phyloP scores from a whole-genome alignment of 1,139 yeast genomes.

The Blastobotrys illinoisensis region DNA sequence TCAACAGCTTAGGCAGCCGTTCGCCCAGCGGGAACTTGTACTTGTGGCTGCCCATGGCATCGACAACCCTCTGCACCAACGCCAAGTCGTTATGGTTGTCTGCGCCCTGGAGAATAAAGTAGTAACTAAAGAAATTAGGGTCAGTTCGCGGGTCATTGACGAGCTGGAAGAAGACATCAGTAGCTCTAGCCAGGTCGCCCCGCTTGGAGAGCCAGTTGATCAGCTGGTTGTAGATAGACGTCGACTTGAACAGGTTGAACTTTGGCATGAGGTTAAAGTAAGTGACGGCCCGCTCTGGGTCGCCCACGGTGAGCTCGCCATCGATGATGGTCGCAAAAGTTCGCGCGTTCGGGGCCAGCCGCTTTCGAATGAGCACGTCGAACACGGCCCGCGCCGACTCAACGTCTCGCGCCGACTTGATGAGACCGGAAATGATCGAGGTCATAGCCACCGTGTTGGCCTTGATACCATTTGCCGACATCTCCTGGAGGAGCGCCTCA shows the following conservation, averaged over 20 bases:
- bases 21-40: constrained; percentile 14
- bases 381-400: constrained; percentile 51
- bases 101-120: constrained; percentile 48
- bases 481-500: constrained; percentile 39
- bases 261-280: constrained; percentile 44
- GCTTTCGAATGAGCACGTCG: constrained; percentile 38
- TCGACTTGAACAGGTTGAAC: constrained; percentile 36
- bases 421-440: constrained; percentile 53
- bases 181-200: constrained; percentile 38
- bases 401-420: constrained; percentile 43
- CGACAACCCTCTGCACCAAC: constrained; percentile 37
- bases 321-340: constrained; percentile 55
- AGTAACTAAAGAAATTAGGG: constrained; percentile 56
- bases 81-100: constrained; percentile 33
- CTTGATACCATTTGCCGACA: constrained; percentile 40
- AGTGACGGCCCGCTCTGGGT: constrained; percentile 42
- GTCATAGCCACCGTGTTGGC: constrained; percentile 50
- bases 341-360: constrained; percentile 34
- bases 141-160: constrained; percentile 29
- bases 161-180: constrained; percentile 36
- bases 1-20: constrained; percentile 7
- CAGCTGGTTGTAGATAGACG: constrained; percentile 57
- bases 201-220: constrained; percentile 44
- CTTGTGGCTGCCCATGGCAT: constrained; percentile 21
- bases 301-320: constrained; percentile 52